These are phyloP conservation scores for Amanita jacksonii DNA, from an alignment of 768 basidiomycete species.

Conservation along the genomic window DNA sequence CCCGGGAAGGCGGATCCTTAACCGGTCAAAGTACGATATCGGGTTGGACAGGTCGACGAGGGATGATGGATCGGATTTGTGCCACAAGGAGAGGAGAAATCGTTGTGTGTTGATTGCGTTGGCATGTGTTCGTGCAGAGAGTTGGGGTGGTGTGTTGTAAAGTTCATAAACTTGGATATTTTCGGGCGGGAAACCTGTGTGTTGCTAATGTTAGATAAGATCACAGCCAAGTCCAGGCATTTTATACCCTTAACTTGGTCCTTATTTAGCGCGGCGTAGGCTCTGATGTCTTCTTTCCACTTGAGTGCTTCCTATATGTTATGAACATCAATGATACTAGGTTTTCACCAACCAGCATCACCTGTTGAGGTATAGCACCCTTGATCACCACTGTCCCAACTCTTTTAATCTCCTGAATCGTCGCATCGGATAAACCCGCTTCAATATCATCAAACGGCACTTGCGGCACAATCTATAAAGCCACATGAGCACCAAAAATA, in stretches of 20 bases:
- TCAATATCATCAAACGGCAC: constrained; percentile 35
- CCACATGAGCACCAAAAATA: background rate
- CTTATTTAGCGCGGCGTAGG: constrained; percentile 43
- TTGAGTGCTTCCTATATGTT: constrained; percentile 49
- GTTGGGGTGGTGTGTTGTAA: constrained; percentile 59
- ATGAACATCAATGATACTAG: too few species aligned
- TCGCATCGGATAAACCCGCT: constrained; percentile 35
- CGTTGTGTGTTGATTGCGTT: constrained; percentile 46
- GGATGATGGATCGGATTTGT: constrained; percentile 32
- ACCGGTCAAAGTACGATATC: constrained; percentile 68
- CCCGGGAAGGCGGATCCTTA: constrained; percentile 65
- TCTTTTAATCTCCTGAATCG: constrained; percentile 34
- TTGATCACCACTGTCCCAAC: constrained; percentile 49
- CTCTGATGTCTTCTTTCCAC: constrained; percentile 47
- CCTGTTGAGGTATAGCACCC: constrained; percentile 46
- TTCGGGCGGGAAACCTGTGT: constrained; percentile 52
- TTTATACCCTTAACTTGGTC: constrained; percentile 36
- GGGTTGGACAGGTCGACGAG: constrained; percentile 44
- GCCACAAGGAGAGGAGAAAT: constrained; percentile 51
- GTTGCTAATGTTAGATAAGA: background rate
- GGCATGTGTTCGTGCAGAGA: constrained; percentile 59
- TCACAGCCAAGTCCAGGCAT: background rate
- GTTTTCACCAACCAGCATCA: too few species aligned
- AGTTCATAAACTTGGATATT: constrained; percentile 68
- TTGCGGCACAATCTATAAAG: constrained; percentile 41